Base-by-base conservation (phyloP, 1,284 basidiomycete genomes). In the Ganoderma meredithae region DNA sequence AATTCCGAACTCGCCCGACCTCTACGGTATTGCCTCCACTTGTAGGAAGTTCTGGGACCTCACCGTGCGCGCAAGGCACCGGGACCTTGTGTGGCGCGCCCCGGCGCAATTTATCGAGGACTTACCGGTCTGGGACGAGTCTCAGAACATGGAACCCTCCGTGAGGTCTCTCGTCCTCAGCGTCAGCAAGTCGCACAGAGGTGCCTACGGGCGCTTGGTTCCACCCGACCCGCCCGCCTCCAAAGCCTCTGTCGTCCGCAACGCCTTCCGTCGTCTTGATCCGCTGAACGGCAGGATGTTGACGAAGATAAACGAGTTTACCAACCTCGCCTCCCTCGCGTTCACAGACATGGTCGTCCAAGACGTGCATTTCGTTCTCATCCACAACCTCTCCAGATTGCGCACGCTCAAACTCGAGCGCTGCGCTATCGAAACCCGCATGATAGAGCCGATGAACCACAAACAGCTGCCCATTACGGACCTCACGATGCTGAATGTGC, bases 401-500 rank as follows among this genome's bases (percentile, higher is more conserved):
- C 77, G 80, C 27, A 76, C 70, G 4, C 77, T 83, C 22, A 73
- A 74, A 22, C 70, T 83, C 66, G 81, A 82, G 58, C 74, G 76
- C 41, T 83, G 83, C 62, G 74, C 79, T 0, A 72, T 79, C 36
- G 78, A 79, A 25, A 47, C 65, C 43, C 36, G 43, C 68, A 39
- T 71, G 72, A 7, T n/a, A 40, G 10, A 70, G 74, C 33, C 47
- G 49, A 47, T 44, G 15, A 71, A 76, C 62, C 79, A 80, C 55
- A 69, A 75, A 12, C 70, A 69, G 22, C 75, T 83, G 17, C 79
- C 81, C 17, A 80, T 83, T 70, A 82, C 80, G 0, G 77, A 82
- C 22, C 78, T 83, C 40, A 78, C 78, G 31, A 69, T 83, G 65
- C 65, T 76, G 36, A 76, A 76, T 67, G 69, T 77, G 2, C 76